Percentiles rank a stretch among this genome's conserved stretches.
Conservation (phyloP, 257 asterid species). For the Echites panduratus region DNA sequence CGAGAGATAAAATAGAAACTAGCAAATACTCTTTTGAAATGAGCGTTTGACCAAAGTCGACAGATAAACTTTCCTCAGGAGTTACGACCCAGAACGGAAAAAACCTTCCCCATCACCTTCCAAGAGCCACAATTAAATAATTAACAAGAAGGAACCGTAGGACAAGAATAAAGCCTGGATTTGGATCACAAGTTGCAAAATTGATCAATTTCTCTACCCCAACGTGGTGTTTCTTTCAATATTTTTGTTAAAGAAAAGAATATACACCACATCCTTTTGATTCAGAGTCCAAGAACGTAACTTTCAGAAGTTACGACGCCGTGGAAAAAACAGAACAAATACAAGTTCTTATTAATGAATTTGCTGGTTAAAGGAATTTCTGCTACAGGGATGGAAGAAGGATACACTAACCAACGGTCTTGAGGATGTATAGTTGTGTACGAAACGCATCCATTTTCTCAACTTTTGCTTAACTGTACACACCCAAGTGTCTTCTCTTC, state of each 20-base stretch:
- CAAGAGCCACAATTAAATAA: neutral
- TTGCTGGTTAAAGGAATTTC: neutral
- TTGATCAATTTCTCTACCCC: neutral
- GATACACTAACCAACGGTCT: neutral
- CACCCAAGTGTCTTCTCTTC: too few relatives aligned
- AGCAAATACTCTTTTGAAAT: neutral
- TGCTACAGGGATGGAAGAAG: neutral
- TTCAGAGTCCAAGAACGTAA: neutral
- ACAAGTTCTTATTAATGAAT: neutral
- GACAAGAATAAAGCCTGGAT: neutral
- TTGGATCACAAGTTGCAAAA: neutral
- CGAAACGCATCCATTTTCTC: neutral
- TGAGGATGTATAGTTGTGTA: neutral
- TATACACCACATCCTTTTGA: neutral
- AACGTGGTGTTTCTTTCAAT: neutral
- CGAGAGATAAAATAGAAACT: neutral
- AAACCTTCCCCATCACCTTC: neutral
- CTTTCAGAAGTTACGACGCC: neutral
- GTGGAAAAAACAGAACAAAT: neutral
- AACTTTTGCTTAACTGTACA: too few relatives aligned
- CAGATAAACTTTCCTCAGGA: slow-evolving; percentile 10
- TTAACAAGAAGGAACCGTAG: neutral
- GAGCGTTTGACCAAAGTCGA: neutral
- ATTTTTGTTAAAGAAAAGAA: neutral
- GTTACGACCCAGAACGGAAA: neutral